These are phyloP conservation scores for Diphasiastrum complanatum DNA, from an alignment of 83 land plant genomes.

Conservation along the genomic window DNA sequence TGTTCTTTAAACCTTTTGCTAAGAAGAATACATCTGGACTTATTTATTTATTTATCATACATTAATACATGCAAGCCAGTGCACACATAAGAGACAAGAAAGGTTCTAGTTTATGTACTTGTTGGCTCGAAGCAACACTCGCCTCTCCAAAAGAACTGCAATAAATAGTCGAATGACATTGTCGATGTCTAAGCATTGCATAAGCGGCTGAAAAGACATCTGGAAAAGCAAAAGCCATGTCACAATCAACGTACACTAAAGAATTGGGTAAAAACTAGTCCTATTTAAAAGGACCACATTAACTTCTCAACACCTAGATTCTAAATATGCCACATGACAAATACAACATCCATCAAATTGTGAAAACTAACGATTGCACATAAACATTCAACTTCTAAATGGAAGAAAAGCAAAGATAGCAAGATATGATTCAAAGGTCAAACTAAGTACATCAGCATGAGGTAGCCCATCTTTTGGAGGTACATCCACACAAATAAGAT, in stretches of 20 bases:
- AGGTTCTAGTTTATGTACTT: conserved; percentile 41
- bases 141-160: conserved; percentile 84
- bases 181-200: conserved; percentile 90
- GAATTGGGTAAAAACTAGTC: no score
- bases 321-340: no score
- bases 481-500: conserved; percentile 68
- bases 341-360: no score
- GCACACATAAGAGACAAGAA: background rate
- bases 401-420: conserved; percentile 13
- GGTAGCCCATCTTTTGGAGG: conserved; percentile 89
- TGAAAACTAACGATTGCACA: no score
- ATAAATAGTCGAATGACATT: conserved; percentile 75
- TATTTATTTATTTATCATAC: background rate
- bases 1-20: no score
- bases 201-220: conserved; percentile 92
- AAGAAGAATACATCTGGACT: background rate
- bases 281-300: no score
- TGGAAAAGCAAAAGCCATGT: no score
- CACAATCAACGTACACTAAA: no score
- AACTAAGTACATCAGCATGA: conserved; percentile 76
- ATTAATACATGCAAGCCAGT: background rate
- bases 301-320: no score
- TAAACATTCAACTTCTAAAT: no score
- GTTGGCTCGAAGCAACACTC: conserved; percentile 77
- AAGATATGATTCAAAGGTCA: conserved; percentile 2